A percentile compares a stretch with the other conserved stretches of the same genome.
phyloP scores from a whole-genome alignment of 192 early-diverging fungal genomes.

The Irineochytrium annulatum region DNA sequence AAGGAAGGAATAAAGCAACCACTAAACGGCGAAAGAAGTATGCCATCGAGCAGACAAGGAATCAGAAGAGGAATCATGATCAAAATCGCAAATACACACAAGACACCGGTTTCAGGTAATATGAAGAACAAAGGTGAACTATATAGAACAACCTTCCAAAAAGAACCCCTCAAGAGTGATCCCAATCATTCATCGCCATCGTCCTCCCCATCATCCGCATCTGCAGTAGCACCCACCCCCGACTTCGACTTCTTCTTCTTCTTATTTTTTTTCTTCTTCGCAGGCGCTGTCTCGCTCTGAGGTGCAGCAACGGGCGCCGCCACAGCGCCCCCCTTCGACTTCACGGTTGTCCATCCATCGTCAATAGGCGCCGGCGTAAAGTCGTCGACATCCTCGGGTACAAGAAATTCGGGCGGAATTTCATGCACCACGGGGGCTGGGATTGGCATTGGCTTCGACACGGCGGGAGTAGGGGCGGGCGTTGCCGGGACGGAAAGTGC shows the following conservation, averaged over 20 bases:
- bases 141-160: too few relatives aligned
- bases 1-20: too few relatives aligned
- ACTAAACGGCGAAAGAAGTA: too few relatives aligned
- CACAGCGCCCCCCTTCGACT: conserved; percentile 17
- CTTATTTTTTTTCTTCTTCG: conserved; percentile 33
- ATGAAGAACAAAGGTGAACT: too few relatives aligned
- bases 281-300: conserved; percentile 2
- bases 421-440: neutral
- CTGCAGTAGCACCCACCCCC: conserved; percentile 10
- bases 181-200: conserved; percentile 16
- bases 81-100: too few relatives aligned
- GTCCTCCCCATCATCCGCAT: conserved; percentile 11
- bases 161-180: too few relatives aligned
- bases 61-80: too few relatives aligned
- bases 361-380: neutral
- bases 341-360: conserved; percentile 40
- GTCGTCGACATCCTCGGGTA: neutral
- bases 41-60: too few relatives aligned
- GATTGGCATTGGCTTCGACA: neutral
- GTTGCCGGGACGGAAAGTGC: conserved; percentile 2
- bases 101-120: too few relatives aligned
- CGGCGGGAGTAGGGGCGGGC: conserved; percentile 8
- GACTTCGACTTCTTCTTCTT: conserved; percentile 45
- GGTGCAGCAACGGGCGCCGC: conserved; percentile 6
- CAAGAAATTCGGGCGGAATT: neutral